Conservation (phyloP, 176 grass and related monocot genomes). For the Bromus sterilis region DNA sequence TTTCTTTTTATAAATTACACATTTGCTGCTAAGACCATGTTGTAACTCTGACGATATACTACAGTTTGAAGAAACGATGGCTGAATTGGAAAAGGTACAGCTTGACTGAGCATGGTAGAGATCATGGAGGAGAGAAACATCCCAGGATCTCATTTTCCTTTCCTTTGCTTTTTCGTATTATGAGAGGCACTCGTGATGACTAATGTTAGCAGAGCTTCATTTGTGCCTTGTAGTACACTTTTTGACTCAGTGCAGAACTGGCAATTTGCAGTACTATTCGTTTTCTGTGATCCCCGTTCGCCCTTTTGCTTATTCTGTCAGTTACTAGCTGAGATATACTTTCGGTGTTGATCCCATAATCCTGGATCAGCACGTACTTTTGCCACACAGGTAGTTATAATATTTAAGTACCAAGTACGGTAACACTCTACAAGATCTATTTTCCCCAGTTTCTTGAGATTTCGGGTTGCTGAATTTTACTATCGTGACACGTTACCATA, state of each 20-base stretch:
- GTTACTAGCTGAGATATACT: not conserved
- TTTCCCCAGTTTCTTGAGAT: no score
- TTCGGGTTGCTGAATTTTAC: no score
- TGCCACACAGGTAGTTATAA: not conserved
- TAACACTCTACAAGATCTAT: no score
- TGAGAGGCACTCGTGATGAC: not conserved
- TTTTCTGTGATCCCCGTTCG: not conserved
- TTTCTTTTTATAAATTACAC: not conserved
- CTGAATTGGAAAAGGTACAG: slow-evolving; percentile 77
- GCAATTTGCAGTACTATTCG: not conserved
- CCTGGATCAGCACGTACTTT: not conserved
- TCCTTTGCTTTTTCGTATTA: not conserved
- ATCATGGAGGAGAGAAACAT: not conserved
- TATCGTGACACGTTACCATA: no score
- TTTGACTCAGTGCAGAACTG: not conserved
- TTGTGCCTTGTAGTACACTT: slow-evolving; percentile 6
- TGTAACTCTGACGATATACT: not conserved
- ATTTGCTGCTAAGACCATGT: not conserved
- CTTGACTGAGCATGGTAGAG: slow-evolving; percentile 47
- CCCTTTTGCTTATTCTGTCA: not conserved
- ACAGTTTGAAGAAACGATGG: slow-evolving; percentile 94
- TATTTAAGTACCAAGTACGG: no score
- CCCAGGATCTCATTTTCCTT: not conserved
- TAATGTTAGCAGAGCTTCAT: not conserved
- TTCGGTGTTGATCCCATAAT: not conserved